phyloP scores from a whole-genome alignment of 75 land plant genomes.

The Azolla pinnata region DNA sequence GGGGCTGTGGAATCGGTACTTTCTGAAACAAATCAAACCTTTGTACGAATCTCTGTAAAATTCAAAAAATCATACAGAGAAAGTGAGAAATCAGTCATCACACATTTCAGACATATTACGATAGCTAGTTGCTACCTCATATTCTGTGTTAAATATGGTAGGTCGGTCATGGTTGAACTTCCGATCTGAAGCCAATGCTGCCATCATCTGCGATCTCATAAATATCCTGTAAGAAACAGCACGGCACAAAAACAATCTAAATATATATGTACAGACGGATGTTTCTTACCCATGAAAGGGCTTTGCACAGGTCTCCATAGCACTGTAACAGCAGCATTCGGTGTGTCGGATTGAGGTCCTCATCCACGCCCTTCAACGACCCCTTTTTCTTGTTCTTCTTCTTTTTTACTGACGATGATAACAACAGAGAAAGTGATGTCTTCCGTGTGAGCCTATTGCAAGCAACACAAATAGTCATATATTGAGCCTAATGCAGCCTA shows the following conservation, averaged over 20 bases:
- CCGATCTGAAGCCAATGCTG: constrained; percentile 57
- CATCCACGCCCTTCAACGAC: constrained; percentile 31
- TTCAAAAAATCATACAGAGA: background rate
- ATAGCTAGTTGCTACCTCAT: constrained; percentile 45
- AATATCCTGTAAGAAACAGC: no score
- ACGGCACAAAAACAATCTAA: no score
- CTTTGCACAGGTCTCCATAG: constrained; percentile 66
- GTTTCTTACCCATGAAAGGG: constrained; percentile 60
- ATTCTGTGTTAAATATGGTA: constrained; percentile 61
- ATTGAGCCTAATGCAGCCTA: constrained; percentile 9
- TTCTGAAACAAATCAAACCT: constrained; percentile 85
- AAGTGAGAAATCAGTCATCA: background rate
- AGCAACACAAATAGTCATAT: constrained; percentile 21
- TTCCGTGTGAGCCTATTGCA: constrained; percentile 42
- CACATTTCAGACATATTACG: background rate
- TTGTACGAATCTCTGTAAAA: constrained; percentile 67
- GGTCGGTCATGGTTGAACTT: constrained; percentile 23
- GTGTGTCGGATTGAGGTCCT: constrained; percentile 43
- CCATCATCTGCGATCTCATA: constrained; percentile 73
- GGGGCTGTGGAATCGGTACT: constrained; percentile 58
- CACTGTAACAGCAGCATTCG: constrained; percentile 52
- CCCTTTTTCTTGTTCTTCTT: constrained; percentile 75
- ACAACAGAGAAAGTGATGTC: constrained; percentile 43
- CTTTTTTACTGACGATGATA: constrained; percentile 56
- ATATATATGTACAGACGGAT: no score